Evolutionary conservation across 169 alveolate species (phyloP).

Genomic region (Cytauxzoon felis): DNA sequence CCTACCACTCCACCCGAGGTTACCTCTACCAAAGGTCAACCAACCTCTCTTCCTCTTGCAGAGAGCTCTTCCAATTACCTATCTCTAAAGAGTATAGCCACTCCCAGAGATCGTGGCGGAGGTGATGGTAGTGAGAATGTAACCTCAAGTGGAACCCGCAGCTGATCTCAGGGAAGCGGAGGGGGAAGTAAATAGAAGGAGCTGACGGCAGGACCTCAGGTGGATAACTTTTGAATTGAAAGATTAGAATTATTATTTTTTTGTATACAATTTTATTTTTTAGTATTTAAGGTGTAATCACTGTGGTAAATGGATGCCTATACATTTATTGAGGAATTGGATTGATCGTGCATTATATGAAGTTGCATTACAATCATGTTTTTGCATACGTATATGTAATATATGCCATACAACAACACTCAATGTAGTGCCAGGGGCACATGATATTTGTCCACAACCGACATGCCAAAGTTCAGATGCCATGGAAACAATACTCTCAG

Average conservation of each 20-base stretch:
- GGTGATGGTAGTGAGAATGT: no score
- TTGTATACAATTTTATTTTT: neutral
- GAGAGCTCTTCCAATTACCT: no score
- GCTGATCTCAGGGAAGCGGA: no score
- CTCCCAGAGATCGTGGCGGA: no score
- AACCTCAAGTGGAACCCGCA: no score
- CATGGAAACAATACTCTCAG: constrained; percentile 51
- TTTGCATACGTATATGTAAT: constrained; percentile 56
- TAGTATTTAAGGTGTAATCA: constrained; percentile 55
- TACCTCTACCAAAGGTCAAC: no score
- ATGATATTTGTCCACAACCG: constrained; percentile 60
- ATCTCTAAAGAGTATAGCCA: no score
- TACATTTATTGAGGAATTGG: constrained; percentile 58
- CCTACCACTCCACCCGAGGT: neutral
- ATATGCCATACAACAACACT: constrained; percentile 57
- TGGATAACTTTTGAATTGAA: no score
- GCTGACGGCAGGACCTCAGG: no score
- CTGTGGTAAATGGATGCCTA: constrained; percentile 57
- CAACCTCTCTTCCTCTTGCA: no score
- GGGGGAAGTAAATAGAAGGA: no score
- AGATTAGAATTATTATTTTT: neutral
- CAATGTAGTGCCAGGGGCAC: constrained; percentile 46
- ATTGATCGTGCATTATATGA: constrained; percentile 49
- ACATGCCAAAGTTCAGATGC: constrained; percentile 64
- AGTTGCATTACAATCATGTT: constrained; percentile 36